Evolutionary conservation across 495 filamentous ascomycete genomes (phyloP), one percentile per base, ranked within the genome.

Genomic region (Trichocladium uniseriatum): DNA sequence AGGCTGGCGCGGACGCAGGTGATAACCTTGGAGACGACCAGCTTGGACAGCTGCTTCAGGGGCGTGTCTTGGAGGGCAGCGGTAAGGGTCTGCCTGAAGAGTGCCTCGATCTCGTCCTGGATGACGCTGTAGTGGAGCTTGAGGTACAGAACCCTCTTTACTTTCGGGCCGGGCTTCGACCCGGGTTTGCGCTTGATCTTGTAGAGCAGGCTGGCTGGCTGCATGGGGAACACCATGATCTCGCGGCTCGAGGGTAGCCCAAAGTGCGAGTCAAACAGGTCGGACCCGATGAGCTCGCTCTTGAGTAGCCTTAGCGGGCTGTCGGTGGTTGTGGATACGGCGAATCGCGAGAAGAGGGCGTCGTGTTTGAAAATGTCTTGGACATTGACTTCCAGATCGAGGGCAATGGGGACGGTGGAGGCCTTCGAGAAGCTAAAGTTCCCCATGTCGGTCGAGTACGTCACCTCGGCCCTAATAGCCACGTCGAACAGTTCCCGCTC

Each of bases 361-460:
- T 81, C 68, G 43, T 86, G 76, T 62, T 94, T 94, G 74, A 99
- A 99, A 32, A 88, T 79, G 55, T 99, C 94, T 57, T 96, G 89
- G 34, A 99, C 91, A 54, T 97, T 96, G 51, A 99, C 91, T 15
- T 89, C 89, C 34, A 99, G 77, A 0, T 87, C 87, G 10, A 97
- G 70, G 15, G 78, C 69, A 6, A 86, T 82, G 1, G 80, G 77
- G 20, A 88, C 69, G n/a, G 76, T 74, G 10, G 73, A 74, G 19
- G 77, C 80, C 40, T 76, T 74, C 2, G 79, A 76, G 58, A 84
- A 95, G 44, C 74, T 69, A 54, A 92, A 96, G 27, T 64, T 69
- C 1, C 88, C 89, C 13, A 77, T 68, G 5, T 80, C 73, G 0
- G 91, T 96, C 15, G 78, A 72, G 58, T 96, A 99, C 2, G 67